These are phyloP conservation scores for Cyathus pygmaeus DNA, from an alignment of 1,284 basidiomycete species.

Conservation along the genomic window DNA sequence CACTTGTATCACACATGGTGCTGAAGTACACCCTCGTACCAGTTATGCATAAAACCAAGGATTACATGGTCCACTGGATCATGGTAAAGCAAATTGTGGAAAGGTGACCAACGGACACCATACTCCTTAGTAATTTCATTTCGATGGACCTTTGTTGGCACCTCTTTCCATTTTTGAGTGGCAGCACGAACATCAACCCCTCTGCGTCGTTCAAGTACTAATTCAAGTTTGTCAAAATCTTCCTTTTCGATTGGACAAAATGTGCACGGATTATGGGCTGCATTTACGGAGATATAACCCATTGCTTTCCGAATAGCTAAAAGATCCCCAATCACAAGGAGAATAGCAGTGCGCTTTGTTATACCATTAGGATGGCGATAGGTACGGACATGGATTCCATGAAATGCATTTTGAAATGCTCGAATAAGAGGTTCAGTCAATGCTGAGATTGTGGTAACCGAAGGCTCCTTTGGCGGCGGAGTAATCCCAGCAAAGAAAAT, in stretches of 20 bases:
- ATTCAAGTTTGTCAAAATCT: constrained; percentile 16
- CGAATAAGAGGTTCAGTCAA: constrained; percentile 23
- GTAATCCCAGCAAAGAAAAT: constrained; percentile 33
- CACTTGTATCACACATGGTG: constrained; percentile 33
- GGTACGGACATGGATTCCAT: constrained; percentile 21
- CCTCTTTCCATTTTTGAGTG: constrained; percentile 14
- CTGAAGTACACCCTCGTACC: constrained; percentile 40
- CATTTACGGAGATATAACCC: constrained; percentile 25
- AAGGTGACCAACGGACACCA: constrained; percentile 38
- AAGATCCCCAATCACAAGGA: constrained; percentile 39
- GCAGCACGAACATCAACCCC: no score
- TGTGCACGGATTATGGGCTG: constrained; percentile 31
- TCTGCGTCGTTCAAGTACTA: background rate
- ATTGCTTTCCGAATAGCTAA: constrained; percentile 35
- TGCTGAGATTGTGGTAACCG: constrained; percentile 15
- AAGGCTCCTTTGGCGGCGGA: constrained; percentile 3
- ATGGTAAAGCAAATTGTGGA: constrained; percentile 35
- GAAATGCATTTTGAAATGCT: constrained; percentile 13
- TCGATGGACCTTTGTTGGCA: constrained; percentile 16
- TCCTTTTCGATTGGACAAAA: constrained; percentile 29
- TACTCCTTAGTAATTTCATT: constrained; percentile 12
- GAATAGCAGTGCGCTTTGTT: constrained; percentile 20
- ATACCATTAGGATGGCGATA: constrained; percentile 28
- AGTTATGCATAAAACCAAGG: constrained; percentile 46
- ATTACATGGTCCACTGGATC: constrained; percentile 41